Conservation (phyloP, 2,329 filamentous ascomycete genomes). For the Colletotrichum sp. region DNA sequence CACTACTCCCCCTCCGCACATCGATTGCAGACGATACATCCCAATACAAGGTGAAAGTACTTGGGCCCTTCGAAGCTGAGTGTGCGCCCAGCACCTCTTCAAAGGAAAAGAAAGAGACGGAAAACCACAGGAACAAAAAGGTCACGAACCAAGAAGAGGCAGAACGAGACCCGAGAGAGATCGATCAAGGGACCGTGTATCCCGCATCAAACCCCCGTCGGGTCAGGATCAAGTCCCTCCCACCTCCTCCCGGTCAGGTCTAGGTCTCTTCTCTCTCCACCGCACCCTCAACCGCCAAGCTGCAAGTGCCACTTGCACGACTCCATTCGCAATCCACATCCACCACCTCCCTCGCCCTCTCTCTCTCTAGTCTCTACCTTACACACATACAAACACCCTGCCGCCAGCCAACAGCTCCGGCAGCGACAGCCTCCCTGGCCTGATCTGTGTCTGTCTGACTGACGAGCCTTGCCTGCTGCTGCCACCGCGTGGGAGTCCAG, state of each 20-base stretch:
- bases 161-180: not conserved
- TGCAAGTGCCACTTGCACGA: slow-evolving; percentile 7
- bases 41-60: not conserved
- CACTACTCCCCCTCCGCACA: not conserved
- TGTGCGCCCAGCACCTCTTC: not conserved
- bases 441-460: not conserved
- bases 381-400: not conserved
- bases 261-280: not conserved
- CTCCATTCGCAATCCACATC: slow-evolving; percentile 18
- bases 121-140: not conserved
- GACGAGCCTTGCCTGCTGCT: not conserved
- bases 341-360: not conserved
- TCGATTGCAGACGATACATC: not conserved
- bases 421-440: not conserved
- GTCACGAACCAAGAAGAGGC: not conserved
- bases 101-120: not conserved
- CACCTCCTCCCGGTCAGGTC: not conserved
- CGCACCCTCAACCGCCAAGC: slow-evolving; percentile 5
- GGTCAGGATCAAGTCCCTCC: not conserved
- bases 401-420: not conserved
- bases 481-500: not conserved
- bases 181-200: not conserved
- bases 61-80: not conserved
- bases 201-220: not conserved
- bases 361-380: not conserved